Evolutionary conservation across 2,329 filamentous ascomycete genomes (phyloP).

Genomic region (Penicillium sp.): DNA sequence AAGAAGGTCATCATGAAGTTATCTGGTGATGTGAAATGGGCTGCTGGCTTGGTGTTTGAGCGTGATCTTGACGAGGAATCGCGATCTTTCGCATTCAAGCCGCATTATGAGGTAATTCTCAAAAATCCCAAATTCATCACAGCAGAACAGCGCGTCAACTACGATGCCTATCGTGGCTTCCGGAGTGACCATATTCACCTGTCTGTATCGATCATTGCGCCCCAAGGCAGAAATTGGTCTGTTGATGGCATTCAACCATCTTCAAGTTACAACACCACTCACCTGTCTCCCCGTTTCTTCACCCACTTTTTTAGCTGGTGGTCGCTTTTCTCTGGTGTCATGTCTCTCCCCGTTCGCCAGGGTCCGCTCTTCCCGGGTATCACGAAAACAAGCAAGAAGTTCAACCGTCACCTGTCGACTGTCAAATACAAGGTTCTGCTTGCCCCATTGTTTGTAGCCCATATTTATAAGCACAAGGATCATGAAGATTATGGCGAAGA

Average conservation of each 20-base stretch:
- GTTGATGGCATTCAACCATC: slow-evolving; percentile 73
- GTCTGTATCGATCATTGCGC: slow-evolving; percentile 86
- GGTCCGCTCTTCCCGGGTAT: slow-evolving; percentile 86
- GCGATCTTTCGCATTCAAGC: slow-evolving; percentile 83
- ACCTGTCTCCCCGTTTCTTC: slow-evolving; percentile 93
- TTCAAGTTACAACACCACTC: slow-evolving; percentile 92
- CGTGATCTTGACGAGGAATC: slow-evolving; percentile 70
- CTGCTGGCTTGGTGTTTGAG: slow-evolving; percentile 90
- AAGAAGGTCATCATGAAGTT: slow-evolving; percentile 99
- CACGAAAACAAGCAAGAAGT: slow-evolving; percentile 98
- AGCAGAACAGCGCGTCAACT: slow-evolving; percentile 56
- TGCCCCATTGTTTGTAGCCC: slow-evolving; percentile 89
- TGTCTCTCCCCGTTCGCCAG: slow-evolving; percentile 93
- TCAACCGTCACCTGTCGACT: slow-evolving; percentile 93
- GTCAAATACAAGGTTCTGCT: slow-evolving; percentile 96
- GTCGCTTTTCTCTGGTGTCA: slow-evolving; percentile 91
- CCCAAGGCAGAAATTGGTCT: slow-evolving; percentile 82
- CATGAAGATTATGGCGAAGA: slow-evolving; percentile 78
- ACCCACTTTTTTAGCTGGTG: slow-evolving; percentile 99
- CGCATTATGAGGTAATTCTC: slow-evolving; percentile 87
- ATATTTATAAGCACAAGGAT: slow-evolving; percentile 99
- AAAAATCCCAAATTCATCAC: slow-evolving; percentile 77
- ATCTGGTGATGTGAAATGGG: slow-evolving; percentile 92
- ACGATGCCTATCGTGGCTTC: slow-evolving; percentile 97
- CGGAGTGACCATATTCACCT: slow-evolving; percentile 95